Evolutionary conservation across 192 early-diverging fungal species (phyloP).

Genomic region (Thamnidium elegans): DNA sequence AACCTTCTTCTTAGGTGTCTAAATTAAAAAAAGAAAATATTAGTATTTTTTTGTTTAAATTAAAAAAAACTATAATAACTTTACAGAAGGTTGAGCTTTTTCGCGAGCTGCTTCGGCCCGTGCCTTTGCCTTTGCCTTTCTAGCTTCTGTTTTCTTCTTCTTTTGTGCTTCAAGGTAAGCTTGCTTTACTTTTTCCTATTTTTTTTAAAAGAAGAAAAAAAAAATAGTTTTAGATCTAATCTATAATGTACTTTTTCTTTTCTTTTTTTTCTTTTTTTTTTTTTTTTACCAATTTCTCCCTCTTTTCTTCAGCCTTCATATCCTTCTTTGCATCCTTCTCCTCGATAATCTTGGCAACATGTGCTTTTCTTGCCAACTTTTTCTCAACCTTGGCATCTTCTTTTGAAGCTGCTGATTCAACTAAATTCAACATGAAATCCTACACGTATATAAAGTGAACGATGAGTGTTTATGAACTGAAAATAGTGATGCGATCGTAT

Average conservation of each 20-base stretch:
- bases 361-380: conserved; percentile 8
- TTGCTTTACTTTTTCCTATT: conserved; percentile 9
- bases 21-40: neutral
- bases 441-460: neutral
- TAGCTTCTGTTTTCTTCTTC: conserved; percentile 9
- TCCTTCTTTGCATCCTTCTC: conserved; percentile 7
- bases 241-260: neutral
- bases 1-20: conserved; percentile 8
- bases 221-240: neutral
- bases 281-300: conserved; percentile 4
- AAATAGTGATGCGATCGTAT: too few species aligned
- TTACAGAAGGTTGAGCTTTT: conserved; percentile 3
- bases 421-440: neutral
- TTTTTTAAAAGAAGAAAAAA: too few species aligned
- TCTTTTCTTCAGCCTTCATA: neutral
- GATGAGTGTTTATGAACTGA: neutral
- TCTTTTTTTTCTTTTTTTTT: neutral
- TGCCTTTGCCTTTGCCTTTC: conserved; percentile 1
- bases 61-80: too few species aligned
- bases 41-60: neutral
- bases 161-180: neutral
- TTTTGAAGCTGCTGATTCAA: conserved; percentile 10
- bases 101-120: neutral
- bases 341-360: conserved; percentile 13
- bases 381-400: conserved; percentile 3